Base-by-base conservation (phyloP, 1,284 basidiomycete species). In the Fomes fomentarius region DNA sequence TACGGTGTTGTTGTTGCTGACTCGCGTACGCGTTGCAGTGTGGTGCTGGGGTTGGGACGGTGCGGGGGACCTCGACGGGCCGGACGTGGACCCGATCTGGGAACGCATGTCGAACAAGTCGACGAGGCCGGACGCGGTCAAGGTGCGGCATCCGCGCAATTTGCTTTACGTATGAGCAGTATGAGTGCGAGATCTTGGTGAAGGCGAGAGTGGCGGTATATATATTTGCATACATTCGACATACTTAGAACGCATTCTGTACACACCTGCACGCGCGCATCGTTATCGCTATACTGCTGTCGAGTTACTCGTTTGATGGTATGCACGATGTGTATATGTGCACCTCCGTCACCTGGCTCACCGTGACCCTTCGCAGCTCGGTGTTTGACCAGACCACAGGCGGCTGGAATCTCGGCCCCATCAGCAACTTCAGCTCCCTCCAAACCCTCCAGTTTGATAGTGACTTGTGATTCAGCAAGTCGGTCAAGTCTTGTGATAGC, bases 21-120 rank as follows among this genome's bases (percentile, higher is more conserved):
- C 25, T 26, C 12, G 10, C 40, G 11, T 24, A 30, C 34, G 34
- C 34, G 10, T 48, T n/a, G 19, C 68, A 95, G 94, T 96, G 8
- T 97, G 94, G 94, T 97, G 94, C 70, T 97, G 95, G 95, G 95
- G 95, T 21, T 98, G 95, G 95, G 95, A 98, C 68, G 95, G 95
- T 33, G 95, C 95, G 2, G 95, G 95, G 41, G 95, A 97, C 69
- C 80, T 98, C 22, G 95, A 96, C 60, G 94, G 93, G 40, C 94
- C 93, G 0, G 93, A 94, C 66, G 93, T 97, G 4, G 95, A 97
- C 66, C 95, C 95, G 7, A 90, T 98, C 58, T 98, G 95, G 95
- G 95, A 97, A 71, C 67, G 71, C 28, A 90, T 91, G 85, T 80
- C 91, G 17, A 84, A 89, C 62, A 83, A 79, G 66, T 83, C 89